Base-by-base conservation (phyloP, 1,284 basidiomycete species). In the Ceratobasidium sp. region DNA sequence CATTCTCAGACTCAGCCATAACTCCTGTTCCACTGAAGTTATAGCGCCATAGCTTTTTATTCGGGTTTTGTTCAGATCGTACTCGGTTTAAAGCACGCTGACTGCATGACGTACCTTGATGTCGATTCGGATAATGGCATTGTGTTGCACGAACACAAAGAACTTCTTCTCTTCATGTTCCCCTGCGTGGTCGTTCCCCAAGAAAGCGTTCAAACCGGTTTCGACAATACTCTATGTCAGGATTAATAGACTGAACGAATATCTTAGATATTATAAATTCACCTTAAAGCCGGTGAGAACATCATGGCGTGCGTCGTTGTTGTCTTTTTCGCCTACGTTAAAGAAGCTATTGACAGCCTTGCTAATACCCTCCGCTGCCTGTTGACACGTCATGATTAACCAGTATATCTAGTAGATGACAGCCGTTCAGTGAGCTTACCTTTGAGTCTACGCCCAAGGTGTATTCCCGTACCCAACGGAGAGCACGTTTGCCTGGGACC, bases 101-200 rank as follows among this genome's bases (percentile, higher is more conserved):
- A 7, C 23, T 10, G 42, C 20, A 39, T 23, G 28, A 40, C 66
- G 7, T n/a, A 79, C 77, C 76, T 78, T 77, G 39, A 79, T 44
- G 33, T 79, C 79, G 26, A 79, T 78, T 10, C 79, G 66, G 44
- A 78, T 72, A 69, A 79, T 73, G 15, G 76, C 79, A 58, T 78
- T 79, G 44, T 79, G 40, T 49, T 79, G 75, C 39, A 79, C 71
- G 51, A 79, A 78, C 1, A 79, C 61, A 60, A 79, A 79, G 77
- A 72, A 79, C 44, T 79, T 79, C 51, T 78, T 13, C 28, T 79
- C 79, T 20, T 72, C 61, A 20, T 78, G 79, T 49, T 79, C 76
- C 3, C 79, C 79, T 3, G 77, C 79, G 15, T 61, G 58, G 12
- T 13, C 39, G 55, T 79, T 78, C 6, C 68, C 79, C 33, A 79